These are phyloP conservation scores for Agapanthus africanus DNA, from an alignment of 106 monocot genomes.

Conservation along the genomic window DNA sequence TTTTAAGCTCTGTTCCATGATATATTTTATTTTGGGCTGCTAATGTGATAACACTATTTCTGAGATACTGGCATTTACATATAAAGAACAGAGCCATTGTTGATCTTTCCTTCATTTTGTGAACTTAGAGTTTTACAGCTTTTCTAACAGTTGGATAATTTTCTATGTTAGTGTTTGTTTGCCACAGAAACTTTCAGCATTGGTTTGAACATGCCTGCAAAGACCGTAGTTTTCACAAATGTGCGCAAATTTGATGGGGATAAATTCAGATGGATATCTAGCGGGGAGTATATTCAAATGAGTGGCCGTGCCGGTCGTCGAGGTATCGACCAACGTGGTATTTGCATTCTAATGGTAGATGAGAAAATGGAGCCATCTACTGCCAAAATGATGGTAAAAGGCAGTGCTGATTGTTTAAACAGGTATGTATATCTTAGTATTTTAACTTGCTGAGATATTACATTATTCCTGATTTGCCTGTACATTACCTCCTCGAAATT, in stretches of 20 bases:
- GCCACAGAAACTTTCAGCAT: slow-evolving; percentile 99
- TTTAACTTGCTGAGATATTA: slow-evolving; percentile 2
- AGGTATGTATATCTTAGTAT: slow-evolving; percentile 33
- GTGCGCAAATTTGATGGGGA: slow-evolving; percentile 98
- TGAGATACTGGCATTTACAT: neutral
- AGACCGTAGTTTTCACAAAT: slow-evolving; percentile 96
- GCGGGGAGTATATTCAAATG: slow-evolving; percentile 99
- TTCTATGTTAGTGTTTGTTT: slow-evolving; percentile 76
- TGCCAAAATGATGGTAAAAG: slow-evolving; percentile 93
- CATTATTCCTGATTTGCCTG: neutral
- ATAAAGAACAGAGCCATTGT: neutral
- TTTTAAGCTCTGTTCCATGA: neutral
- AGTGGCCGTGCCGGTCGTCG: slow-evolving; percentile 99
- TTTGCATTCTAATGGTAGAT: slow-evolving; percentile 97
- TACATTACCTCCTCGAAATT: neutral
- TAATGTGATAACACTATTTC: neutral
- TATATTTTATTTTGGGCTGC: neutral
- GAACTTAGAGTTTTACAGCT: too few relatives aligned
- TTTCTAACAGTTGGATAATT: neutral
- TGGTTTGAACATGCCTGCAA: slow-evolving; percentile 99
- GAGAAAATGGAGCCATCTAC: slow-evolving; percentile 99
- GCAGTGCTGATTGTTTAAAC: slow-evolving; percentile 93
- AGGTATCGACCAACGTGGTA: slow-evolving; percentile 95
- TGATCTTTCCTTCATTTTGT: neutral
- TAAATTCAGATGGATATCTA: slow-evolving; percentile 95